Base-by-base conservation (phyloP, 257 asterid species). In the Paulownia fortunei region DNA sequence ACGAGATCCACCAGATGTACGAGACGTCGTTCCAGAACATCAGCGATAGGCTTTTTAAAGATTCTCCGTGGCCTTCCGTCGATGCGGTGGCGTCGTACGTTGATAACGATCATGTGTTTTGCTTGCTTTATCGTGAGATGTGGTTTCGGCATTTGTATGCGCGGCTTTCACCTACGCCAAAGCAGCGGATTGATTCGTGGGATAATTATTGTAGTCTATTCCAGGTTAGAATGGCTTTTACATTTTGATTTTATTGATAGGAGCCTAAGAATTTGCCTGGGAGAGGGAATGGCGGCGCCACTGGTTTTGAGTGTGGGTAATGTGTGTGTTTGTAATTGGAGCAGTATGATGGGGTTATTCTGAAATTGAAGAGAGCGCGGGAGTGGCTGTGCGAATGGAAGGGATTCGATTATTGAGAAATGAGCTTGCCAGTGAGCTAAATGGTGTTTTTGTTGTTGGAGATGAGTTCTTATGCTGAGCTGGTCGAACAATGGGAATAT, bases 1-100 rank as follows among this genome's bases (percentile, higher is more conserved):
- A 89, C 90, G 98, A 96, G 90, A 93, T 96, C 80, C 93, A 90
- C 84, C 98, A 92, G 88, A 96, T 92, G 99, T 96, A 93, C 85
- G 98, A 93, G 79, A 82, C 87, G 2, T 90, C 99, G 68, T 93
- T 92, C 69, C 98, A 92, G 78, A 89, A 91, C 83, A 84, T 96
- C 76, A 96, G 98, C 84, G 98, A 96, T 15, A 87, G 98, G 54
- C 78, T 96, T 69, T 96, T 96, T 80, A 96, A 96, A 86, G 97
- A 96, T 47, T 74, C 89, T 5, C 94, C 97, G 1, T 93, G 99
- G 98, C 99, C 99, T 3, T 89, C 96, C 27, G 99, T 88, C 6
- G 99, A 96, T 12, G 94, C 97, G 21, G 97, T 96, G 24, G 89
- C 98, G 2, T 77, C 89, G 11, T 89, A 82, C 80, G 97, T 93